Base-by-base conservation (phyloP, 2,329 filamentous ascomycete species). In the Apiospora marii region DNA sequence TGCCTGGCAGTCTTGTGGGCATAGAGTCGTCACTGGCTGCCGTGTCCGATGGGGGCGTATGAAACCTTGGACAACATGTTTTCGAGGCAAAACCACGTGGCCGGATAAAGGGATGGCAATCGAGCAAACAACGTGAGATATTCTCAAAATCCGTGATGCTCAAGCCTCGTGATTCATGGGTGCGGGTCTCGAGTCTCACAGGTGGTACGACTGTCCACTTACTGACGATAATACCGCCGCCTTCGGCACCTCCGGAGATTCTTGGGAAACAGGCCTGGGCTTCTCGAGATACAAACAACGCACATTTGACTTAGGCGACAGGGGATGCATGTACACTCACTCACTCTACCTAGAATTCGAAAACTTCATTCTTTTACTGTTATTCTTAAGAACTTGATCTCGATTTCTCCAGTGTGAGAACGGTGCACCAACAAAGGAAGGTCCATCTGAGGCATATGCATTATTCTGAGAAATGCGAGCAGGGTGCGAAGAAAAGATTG, bases 121-220 rank as follows among this genome's bases (percentile, higher is more conserved):
- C 30, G 14, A 64, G 16, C 22, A 16, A 37, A 19, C 27, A 61
- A 61, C 53, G 14, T 61, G 53, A 37, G 53, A 61, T 61, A 37
- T 8, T 14, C 30, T 14, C 30, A 58, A 22, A 61, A 30, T 22
- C 22, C 34, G 53, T 61, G 53, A 37, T 61, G 16, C 34, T 61
- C 22, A 10, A 61, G 53, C 53, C 53, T 34, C 30, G 53, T 37
- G 30, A 6, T 12, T 12, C 27, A 41, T 41, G 58, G 7, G 5
- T 41, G 58, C 58, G 58, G 58, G 34, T 64, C 34, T n/a, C 58
- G 1, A 22, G 58, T 41, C 30, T 64, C 30, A 16, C 8, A 64
- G 58, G 34, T 64, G 58, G 58, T 64, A 64, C 34, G 58, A 64
- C 53, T 61, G 53, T 61, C 27, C 27, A 61, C 53, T 37, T 4